Evolutionary conservation across 129 eudicot genomes (phyloP).

Genomic region (carrot (Daucus carota)): DNA sequence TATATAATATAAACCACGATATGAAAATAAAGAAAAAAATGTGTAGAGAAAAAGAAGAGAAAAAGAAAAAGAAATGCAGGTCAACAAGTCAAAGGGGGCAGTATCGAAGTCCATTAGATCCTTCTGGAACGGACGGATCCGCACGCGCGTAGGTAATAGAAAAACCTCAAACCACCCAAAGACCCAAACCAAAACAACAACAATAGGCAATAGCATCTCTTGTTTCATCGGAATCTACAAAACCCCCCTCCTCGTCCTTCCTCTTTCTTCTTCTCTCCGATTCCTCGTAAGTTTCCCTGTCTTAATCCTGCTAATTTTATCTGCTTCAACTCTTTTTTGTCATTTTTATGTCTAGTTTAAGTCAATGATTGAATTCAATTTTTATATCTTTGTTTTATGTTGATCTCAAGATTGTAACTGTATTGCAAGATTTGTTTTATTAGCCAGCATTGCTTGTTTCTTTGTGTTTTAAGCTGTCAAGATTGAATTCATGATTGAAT

Average conservation of each 20-base stretch:
- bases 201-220: background rate
- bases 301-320: background rate
- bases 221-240: background rate
- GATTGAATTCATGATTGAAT: background rate
- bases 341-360: background rate
- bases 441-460: background rate
- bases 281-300: background rate
- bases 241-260: background rate
- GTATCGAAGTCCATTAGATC: background rate
- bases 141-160: conserved; percentile 7
- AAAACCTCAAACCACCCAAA: conserved; percentile 6
- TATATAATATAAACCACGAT: too few relatives aligned
- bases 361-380: background rate
- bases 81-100: conserved; percentile 4
- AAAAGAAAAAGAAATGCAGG: background rate
- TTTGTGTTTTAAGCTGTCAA: background rate
- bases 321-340: too few relatives aligned
- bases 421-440: background rate
- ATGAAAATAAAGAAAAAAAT: too few relatives aligned
- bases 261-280: background rate
- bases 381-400: background rate
- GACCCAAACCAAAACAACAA: background rate
- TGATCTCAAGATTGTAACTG: background rate
- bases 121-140: background rate
- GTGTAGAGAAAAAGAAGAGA: background rate